A percentile compares a stretch with the other conserved stretches of the same genome.
phyloP scores from a whole-genome alignment of 108 stramenopile genomes.

The Conticribra weissflogii region DNA sequence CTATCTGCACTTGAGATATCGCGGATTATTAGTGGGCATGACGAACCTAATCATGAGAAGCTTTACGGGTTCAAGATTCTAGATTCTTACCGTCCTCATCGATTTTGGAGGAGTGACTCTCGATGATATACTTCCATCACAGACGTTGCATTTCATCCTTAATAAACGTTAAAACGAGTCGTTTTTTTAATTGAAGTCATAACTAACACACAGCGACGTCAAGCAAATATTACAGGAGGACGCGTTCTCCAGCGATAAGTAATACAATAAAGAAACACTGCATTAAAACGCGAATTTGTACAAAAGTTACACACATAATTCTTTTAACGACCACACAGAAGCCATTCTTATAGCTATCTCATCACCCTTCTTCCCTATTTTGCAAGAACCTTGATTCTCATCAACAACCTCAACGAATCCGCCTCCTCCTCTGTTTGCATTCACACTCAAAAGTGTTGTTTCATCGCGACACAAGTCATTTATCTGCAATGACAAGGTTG shows the following conservation, averaged over 20 bases:
- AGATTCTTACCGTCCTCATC: constrained; percentile 43
- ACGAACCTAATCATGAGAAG: background rate
- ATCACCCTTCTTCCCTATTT: background rate
- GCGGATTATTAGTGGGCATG: background rate
- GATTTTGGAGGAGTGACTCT: constrained; percentile 24
- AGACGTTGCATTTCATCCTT: background rate
- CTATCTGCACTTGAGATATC: constrained; percentile 56
- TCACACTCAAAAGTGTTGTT: background rate
- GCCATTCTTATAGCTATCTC: background rate
- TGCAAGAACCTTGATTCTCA: background rate
- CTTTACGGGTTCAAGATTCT: constrained; percentile 31
- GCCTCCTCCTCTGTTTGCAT: background rate
- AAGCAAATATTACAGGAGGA: too few relatives aligned
- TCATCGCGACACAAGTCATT: background rate
- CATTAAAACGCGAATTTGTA: background rate
- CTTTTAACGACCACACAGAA: background rate
- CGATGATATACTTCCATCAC: background rate
- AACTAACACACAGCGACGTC: too few relatives aligned
- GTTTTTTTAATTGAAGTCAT: background rate
- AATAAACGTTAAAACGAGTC: background rate
- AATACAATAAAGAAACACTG: too few relatives aligned
- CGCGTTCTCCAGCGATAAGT: too few relatives aligned
- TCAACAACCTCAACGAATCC: background rate
- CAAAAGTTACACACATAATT: background rate
- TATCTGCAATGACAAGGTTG: background rate